Evolutionary conservation across 768 basidiomycete genomes (phyloP), one percentile per base, ranked within the genome.

Genomic region (Rubroboletus pulcherrimus): DNA sequence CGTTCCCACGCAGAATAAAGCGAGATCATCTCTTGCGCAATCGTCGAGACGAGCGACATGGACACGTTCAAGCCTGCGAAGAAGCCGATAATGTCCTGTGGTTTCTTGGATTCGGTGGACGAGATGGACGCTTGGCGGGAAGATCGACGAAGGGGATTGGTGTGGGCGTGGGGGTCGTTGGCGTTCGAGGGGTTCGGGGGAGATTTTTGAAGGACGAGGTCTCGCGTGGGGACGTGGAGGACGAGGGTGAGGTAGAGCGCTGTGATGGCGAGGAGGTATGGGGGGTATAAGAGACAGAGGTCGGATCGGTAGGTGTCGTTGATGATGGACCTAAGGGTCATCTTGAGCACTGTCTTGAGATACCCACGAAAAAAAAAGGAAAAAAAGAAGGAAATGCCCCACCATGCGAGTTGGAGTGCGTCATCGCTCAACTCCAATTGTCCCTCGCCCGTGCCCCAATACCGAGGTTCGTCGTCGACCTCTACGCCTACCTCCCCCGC

Each of bases 261-360:
- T 0, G 95, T 87, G 65, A 98, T 82, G 21, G 96, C 93, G 61
- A 98, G 91, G 53, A 98, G 77, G 68, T 98, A 93, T 0, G 97
- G 97, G 0, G 97, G 95, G 67, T 98, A 88, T 30, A 97, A 73
- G n/a, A 99, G 84, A 66, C 92, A 93, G 19, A 99, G 77, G 53
- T 95, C 91, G 5, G 92, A 94, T 51, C 95, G 85, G 66, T 93
- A 98, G 0, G 91, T 93, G 71, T 98, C 96, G 73, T 98, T 99
- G 66, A 99, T 84, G 67, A 98, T 85, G 68, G 93, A 94, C 91
- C 94, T 97, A 58, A 17, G n/a, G 15, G 14, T 30, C 33, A 1
- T 2, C 17, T 17, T 37, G 14, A 41, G 53, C 54, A 30, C 37
- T 24, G 51, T 54, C 19, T 10, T 14, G 10, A 19, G 4, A 10